Evolutionary conservation across 2,329 filamentous ascomycete species (phyloP), one percentile per base, ranked within the genome.

Genomic region (Periconia digitata): DNA sequence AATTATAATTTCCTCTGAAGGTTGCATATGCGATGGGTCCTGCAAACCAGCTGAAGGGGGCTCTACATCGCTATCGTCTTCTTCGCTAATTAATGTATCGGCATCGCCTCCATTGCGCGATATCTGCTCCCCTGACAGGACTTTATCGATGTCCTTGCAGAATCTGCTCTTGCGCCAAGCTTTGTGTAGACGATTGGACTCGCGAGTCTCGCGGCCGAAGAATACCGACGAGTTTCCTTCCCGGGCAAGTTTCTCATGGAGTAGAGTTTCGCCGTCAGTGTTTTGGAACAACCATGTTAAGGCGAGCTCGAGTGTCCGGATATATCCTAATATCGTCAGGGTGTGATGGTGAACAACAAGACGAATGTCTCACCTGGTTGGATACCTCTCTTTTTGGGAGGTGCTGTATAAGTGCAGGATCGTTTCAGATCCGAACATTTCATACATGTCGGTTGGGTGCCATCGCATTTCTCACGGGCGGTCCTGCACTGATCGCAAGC

Each of bases 331-430:
- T 7, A 2, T n/a, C 20, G 8, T 43, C 22, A 42, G 42, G 16
- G 6, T 34, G 21, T 18, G 18, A 15, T 21, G 24, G 8, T 21
- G 17, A 16, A 18, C 13, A 18, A 43, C 18, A 35, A 21, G 17
- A 24, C 22, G 21, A n/a, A 23, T 13, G 32, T 10, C 47, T 43
- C 20, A 50, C 47, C 49, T n/a, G 88, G 88, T 59, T 87, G 87
- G 10, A 92, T 83, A 3, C 89, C 88, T 54, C 88, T 79, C 67
- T 90, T 90, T 70, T 89, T 90, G 7, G 86, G 84, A 45, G 83
- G 84, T 45, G 85, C 80, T 52, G 86, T 83, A 66, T 91, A 92
- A 15, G 85, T 85, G 67, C 89, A 92, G 27, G 76, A 68, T 41
- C 87, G 78, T 45, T 80, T 82, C 51, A 86, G 81, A 4, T 80